phyloP scores from a whole-genome alignment of 192 early-diverging fungal genomes.

The Glomus cerebriforme region DNA sequence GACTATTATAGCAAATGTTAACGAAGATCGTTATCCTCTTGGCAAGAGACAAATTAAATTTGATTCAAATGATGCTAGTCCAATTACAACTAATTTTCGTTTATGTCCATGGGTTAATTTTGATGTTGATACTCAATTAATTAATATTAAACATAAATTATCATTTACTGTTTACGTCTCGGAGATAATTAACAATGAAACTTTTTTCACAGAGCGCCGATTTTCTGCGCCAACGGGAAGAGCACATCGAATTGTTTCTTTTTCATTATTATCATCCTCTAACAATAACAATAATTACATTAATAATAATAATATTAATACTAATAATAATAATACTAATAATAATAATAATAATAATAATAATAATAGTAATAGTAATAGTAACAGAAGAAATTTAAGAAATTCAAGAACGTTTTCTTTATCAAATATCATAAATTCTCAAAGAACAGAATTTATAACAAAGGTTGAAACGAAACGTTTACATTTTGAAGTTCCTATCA shows the following conservation, averaged over 20 bases:
- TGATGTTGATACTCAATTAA: slow-evolving; percentile 17
- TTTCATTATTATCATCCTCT: background rate
- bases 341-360: too few relatives aligned
- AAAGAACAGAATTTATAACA: background rate
- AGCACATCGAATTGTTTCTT: background rate
- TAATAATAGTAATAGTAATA: too few relatives aligned
- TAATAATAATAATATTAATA: too few relatives aligned
- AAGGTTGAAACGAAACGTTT: background rate
- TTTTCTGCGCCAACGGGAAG: background rate
- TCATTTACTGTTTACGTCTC: background rate
- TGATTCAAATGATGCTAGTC: background rate
- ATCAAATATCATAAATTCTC: background rate
- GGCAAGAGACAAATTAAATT: slow-evolving; percentile 14
- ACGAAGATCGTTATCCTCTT: slow-evolving; percentile 39
- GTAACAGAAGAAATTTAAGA: background rate
- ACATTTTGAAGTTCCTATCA: slow-evolving; percentile 1
- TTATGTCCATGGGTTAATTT: slow-evolving; percentile 19
- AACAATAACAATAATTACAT: too few relatives aligned
- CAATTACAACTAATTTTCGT: background rate
- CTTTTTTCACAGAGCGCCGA: background rate
- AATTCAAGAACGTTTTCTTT: background rate
- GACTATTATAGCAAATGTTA: slow-evolving; percentile 10
- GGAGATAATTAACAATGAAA: background rate
- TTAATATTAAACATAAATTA: slow-evolving; percentile 14
- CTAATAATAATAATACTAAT: too few relatives aligned